Evolutionary conservation across 495 filamentous ascomycete genomes (phyloP).

Genomic region (Thermochaetoides thermophila): DNA sequence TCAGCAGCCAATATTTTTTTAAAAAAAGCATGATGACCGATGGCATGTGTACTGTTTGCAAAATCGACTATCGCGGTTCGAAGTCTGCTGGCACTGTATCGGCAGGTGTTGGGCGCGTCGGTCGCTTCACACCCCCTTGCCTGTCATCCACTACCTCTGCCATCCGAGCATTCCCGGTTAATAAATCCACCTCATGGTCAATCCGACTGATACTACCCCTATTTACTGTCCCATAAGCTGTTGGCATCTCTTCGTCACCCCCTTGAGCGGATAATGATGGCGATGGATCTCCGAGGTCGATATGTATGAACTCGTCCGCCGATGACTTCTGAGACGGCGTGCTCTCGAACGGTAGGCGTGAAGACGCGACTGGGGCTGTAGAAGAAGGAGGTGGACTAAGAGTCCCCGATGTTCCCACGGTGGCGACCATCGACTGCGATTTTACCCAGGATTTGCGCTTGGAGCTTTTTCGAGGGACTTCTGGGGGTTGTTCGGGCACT

Average conservation of each 20-base stretch:
- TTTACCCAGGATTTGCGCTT: slow-evolving; percentile 31
- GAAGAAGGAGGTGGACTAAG: background rate
- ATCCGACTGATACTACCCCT: slow-evolving; percentile 47
- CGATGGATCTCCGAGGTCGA: slow-evolving; percentile 15
- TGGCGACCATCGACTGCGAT: slow-evolving; percentile 5
- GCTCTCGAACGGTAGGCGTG: slow-evolving; percentile 48
- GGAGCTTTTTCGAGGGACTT: slow-evolving; percentile 48
- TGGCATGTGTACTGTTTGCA: too few relatives aligned
- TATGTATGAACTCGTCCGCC: slow-evolving; percentile 25
- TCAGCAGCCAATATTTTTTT: too few relatives aligned
- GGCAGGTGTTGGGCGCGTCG: too few relatives aligned
- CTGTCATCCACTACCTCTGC: slow-evolving; percentile 35
- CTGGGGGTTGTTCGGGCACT: too few relatives aligned
- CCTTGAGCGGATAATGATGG: slow-evolving; percentile 1
- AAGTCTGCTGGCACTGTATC: too few relatives aligned
- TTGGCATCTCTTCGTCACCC: slow-evolving; percentile 37
- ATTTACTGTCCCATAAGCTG: slow-evolving; percentile 59
- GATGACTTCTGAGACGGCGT: slow-evolving; percentile 37
- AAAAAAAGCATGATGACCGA: too few relatives aligned
- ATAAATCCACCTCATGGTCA: slow-evolving; percentile 30
- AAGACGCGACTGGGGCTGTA: slow-evolving; percentile 4
- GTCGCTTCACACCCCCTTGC: too few relatives aligned
- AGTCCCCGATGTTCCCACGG: slow-evolving; percentile 1
- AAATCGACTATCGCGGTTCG: too few relatives aligned
- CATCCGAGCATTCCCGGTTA: slow-evolving; percentile 33